A percentile compares a stretch with the other conserved stretches of the same genome.
These are phyloP conservation scores for Phylloporus sp. DNA, from an alignment of 768 basidiomycete genomes.

Conservation along the genomic window DNA sequence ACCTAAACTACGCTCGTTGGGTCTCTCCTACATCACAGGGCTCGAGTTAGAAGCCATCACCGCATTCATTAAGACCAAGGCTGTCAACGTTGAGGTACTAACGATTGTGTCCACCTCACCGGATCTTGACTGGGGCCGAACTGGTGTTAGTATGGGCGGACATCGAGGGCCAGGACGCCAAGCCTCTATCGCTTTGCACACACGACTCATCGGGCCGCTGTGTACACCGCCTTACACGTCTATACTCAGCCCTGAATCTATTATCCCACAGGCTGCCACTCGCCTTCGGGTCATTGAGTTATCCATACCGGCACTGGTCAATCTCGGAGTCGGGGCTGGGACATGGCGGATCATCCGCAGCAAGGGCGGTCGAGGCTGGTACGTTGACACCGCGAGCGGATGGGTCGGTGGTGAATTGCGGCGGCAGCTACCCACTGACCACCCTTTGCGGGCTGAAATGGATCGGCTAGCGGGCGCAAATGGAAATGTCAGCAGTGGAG, in stretches of 20 bases:
- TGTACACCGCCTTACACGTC: constrained; percentile 77
- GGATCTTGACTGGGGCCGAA: constrained; percentile 59
- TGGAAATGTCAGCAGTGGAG: constrained; percentile 84
- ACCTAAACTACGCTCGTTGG: constrained; percentile 77
- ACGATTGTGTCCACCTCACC: constrained; percentile 75
- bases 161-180: constrained; percentile 52
- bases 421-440: constrained; percentile 54
- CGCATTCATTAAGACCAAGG: constrained; percentile 63
- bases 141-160: constrained; percentile 25
- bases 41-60: constrained; percentile 64
- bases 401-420: constrained; percentile 61
- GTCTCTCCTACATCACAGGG: constrained; percentile 79
- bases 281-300: constrained; percentile 86
- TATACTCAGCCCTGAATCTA: constrained; percentile 36
- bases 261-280: constrained; percentile 47
- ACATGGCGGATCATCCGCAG: constrained; percentile 88
- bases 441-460: constrained; percentile 71
- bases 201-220: constrained; percentile 72
- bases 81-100: constrained; percentile 79
- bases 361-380: constrained; percentile 95
- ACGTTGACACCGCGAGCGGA: constrained; percentile 81
- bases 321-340: constrained; percentile 74
- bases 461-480: constrained; percentile 72
- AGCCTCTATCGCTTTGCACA: constrained; percentile 73
- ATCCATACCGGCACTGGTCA: constrained; percentile 62